These are phyloP conservation scores for Apiospora kogelbergensis DNA, from an alignment of 2,329 filamentous ascomycete genomes.

Conservation along the genomic window DNA sequence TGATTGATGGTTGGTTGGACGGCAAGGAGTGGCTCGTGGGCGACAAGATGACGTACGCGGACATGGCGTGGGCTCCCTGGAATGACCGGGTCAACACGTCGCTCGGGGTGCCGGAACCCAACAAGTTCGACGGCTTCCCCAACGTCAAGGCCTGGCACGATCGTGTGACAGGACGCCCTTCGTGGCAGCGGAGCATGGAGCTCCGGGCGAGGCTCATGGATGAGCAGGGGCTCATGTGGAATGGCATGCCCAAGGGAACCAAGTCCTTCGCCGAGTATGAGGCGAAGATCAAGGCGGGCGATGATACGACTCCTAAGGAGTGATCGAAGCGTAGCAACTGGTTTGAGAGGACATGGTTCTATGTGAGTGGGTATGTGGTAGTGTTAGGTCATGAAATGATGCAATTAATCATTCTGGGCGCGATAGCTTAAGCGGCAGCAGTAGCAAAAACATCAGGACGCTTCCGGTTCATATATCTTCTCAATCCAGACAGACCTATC, in stretches of 20 bases:
- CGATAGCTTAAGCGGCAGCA: too few species aligned
- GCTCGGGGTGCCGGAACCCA: not conserved
- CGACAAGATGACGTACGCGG: constrained; percentile 34
- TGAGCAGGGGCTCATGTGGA: constrained; percentile 15
- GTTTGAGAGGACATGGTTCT: too few species aligned
- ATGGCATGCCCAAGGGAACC: not conserved
- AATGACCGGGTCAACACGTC: constrained; percentile 17
- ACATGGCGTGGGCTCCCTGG: constrained; percentile 22
- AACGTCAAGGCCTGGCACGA: constrained; percentile 21
- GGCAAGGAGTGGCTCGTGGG: constrained; percentile 39
- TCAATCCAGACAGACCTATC: too few species aligned
- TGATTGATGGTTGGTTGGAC: constrained; percentile 42
- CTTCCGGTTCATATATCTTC: too few species aligned
- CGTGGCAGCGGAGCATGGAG: constrained; percentile 20
- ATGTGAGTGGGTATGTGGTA: too few species aligned
- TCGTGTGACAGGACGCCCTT: constrained; percentile 16
- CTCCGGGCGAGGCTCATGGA: constrained; percentile 17
- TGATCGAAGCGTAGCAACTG: too few species aligned
- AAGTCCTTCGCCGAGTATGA: not conserved
- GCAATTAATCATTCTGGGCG: too few species aligned
- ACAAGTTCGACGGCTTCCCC: constrained; percentile 18
- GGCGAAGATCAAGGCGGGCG: not conserved
- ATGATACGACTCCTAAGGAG: too few species aligned
- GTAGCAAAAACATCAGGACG: too few species aligned
- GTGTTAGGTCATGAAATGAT: too few species aligned